These are phyloP conservation scores for Diaporthe aspalathi DNA, from an alignment of 2,329 filamentous ascomycete genomes.

Conservation along the genomic window DNA sequence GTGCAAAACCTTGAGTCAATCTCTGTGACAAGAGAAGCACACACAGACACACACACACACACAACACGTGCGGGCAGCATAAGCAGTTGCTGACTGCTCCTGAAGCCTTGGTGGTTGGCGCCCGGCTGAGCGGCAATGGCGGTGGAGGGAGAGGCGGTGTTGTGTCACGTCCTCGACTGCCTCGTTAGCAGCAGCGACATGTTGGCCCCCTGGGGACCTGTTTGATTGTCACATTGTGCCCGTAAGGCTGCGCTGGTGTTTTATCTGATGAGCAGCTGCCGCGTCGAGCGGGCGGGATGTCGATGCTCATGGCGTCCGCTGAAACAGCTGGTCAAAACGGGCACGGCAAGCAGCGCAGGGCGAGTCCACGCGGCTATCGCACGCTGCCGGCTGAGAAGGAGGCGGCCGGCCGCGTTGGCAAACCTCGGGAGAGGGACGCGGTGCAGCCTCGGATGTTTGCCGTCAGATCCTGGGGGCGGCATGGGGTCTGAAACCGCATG, in stretches of 20 bases:
- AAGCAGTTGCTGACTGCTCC: neutral
- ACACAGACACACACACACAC: constrained; percentile 13
- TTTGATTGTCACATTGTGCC: constrained; percentile 5
- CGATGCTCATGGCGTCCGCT: constrained; percentile 10
- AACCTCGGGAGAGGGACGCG: constrained; percentile 2
- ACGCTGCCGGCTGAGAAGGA: neutral
- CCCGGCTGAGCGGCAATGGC: constrained; percentile 8
- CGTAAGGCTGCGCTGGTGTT: constrained; percentile 27
- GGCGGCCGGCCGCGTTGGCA: neutral
- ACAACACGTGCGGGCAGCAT: neutral
- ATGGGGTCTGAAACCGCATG: constrained; percentile 25
- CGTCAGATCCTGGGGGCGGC: constrained; percentile 25
- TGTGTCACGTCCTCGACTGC: neutral
- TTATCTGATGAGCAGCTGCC: constrained; percentile 25
- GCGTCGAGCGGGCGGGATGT: constrained; percentile 6
- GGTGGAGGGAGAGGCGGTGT: neutral
- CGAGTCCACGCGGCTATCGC: constrained; percentile 20
- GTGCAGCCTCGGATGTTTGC: constrained; percentile 27
- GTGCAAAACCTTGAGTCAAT: constrained; percentile 22
- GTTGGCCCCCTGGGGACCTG: neutral
- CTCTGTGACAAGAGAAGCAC: neutral
- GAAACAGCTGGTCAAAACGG: constrained; percentile 16
- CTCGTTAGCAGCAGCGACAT: neutral
- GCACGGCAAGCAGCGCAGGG: constrained; percentile 14
- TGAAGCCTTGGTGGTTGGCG: constrained; percentile 7